These are phyloP conservation scores for Xylaria sp. DNA, from an alignment of 2,329 filamentous ascomycete species.

Conservation along the genomic window DNA sequence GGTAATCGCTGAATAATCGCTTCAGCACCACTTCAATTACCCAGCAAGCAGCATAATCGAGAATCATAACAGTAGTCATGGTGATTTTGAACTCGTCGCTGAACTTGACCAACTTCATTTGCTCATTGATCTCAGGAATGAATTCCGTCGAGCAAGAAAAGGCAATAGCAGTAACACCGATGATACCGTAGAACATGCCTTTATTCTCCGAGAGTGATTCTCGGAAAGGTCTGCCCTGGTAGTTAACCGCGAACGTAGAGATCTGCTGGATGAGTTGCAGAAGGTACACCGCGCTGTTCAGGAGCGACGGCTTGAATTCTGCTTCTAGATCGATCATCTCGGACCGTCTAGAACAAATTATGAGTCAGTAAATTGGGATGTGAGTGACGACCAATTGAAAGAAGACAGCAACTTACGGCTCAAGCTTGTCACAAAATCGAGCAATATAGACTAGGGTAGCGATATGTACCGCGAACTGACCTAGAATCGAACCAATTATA, in stretches of 20 bases:
- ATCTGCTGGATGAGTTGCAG: slow-evolving; percentile 99
- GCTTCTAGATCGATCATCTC: slow-evolving; percentile 87
- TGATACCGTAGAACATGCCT: slow-evolving; percentile 97
- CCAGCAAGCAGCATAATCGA: slow-evolving; percentile 90
- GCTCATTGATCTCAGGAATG: slow-evolving; percentile 92
- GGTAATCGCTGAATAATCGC: slow-evolving; percentile 86
- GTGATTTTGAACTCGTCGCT: slow-evolving; percentile 87
- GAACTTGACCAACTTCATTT: slow-evolving; percentile 93
- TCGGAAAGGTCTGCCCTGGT: slow-evolving; percentile 97
- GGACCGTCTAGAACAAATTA: slow-evolving; percentile 54
- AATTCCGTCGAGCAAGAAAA: slow-evolving; percentile 97
- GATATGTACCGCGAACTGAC: slow-evolving; percentile 97
- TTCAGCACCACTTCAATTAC: slow-evolving; percentile 89
- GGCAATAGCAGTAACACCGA: slow-evolving; percentile 88
- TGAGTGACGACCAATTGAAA: neutral
- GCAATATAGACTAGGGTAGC: slow-evolving; percentile 94
- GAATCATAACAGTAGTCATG: slow-evolving; percentile 84
- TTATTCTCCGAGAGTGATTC: slow-evolving; percentile 95
- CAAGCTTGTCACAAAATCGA: slow-evolving; percentile 84
- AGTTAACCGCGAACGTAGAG: slow-evolving; percentile 99
- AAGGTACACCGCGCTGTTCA: slow-evolving; percentile 97
- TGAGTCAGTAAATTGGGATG: neutral
- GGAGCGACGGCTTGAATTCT: slow-evolving; percentile 90
- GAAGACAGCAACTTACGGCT: slow-evolving; percentile 73
- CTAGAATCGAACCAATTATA: slow-evolving; percentile 96